phyloP scores from a whole-genome alignment of 2,329 filamentous ascomycete genomes.

The Stachybotrys chlorohalonatus region DNA sequence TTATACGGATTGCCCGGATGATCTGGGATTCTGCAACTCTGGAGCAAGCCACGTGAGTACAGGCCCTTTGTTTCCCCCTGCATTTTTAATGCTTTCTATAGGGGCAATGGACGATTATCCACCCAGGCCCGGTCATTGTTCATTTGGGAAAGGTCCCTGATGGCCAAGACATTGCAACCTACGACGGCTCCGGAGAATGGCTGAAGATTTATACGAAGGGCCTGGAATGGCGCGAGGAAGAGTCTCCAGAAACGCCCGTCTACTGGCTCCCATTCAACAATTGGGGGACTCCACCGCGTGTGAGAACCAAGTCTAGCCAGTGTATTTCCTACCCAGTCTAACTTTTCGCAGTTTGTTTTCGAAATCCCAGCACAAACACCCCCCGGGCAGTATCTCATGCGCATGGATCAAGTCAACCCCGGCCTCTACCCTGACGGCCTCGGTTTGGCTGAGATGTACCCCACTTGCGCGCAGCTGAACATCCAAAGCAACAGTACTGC shows the following conservation, averaged over 20 bases:
- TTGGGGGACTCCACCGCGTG: background rate
- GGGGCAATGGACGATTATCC: background rate
- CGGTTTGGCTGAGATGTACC: slow-evolving; percentile 1
- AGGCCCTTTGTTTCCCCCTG: background rate
- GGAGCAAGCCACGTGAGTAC: background rate
- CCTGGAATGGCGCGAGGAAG: background rate
- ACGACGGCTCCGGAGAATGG: background rate
- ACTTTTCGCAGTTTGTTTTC: slow-evolving; percentile 6
- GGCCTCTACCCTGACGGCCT: background rate
- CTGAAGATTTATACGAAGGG: background rate
- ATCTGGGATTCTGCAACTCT: background rate
- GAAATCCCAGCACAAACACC: slow-evolving; percentile 9
- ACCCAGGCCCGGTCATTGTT: background rate
- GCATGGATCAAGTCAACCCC: slow-evolving; percentile 1
- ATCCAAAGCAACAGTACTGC: background rate
- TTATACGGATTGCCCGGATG: background rate
- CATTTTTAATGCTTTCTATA: background rate
- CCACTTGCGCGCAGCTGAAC: slow-evolving; percentile 1
- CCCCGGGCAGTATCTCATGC: slow-evolving; percentile 7
- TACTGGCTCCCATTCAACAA: slow-evolving; percentile 1
- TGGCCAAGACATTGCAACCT: background rate
- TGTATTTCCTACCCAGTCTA: background rate
- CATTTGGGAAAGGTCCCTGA: background rate
- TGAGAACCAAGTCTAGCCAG: background rate
- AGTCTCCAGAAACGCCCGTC: background rate